Conservation (phyloP, 2,329 filamentous ascomycete species). For the Aspergillus tamarii region DNA sequence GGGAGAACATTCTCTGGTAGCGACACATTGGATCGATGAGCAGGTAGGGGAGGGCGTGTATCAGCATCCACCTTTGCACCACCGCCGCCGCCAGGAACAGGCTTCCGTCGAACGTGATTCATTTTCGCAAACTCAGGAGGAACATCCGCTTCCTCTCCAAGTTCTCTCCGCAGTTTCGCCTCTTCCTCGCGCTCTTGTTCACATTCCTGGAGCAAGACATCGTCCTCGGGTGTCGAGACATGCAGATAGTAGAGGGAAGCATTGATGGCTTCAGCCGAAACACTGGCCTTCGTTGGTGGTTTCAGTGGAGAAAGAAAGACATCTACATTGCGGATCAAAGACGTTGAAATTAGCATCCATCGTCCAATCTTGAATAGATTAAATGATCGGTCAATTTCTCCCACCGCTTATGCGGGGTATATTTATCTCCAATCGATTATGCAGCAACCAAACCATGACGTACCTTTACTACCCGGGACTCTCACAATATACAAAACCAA, state of each 20-base stretch:
- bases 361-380: not conserved
- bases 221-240: slow-evolving; percentile 67
- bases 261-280: slow-evolving; percentile 83
- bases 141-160: slow-evolving; percentile 24
- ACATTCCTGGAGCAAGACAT: slow-evolving; percentile 43
- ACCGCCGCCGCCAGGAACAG: slow-evolving; percentile 30
- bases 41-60: slow-evolving; percentile 20
- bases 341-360: slow-evolving; percentile 15
- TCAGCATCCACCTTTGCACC: slow-evolving; percentile 17
- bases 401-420: slow-evolving; percentile 14
- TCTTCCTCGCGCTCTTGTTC: slow-evolving; percentile 41
- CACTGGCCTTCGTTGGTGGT: slow-evolving; percentile 77
- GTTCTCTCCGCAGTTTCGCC: slow-evolving; percentile 28
- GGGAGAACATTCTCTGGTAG: slow-evolving; percentile 18
- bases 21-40: slow-evolving; percentile 23
- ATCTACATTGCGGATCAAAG: slow-evolving; percentile 60
- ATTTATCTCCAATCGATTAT: not conserved
- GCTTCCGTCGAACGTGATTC: slow-evolving; percentile 45
- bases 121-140: slow-evolving; percentile 36
- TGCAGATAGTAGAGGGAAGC: slow-evolving; percentile 92
- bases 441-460: slow-evolving; percentile 10
- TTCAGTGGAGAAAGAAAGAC: slow-evolving; percentile 90
- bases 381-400: not conserved
- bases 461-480: slow-evolving; percentile 88
- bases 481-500: slow-evolving; percentile 88